Conservation (phyloP, 2,329 filamentous ascomycete genomes). For the Orbilia javanica region DNA sequence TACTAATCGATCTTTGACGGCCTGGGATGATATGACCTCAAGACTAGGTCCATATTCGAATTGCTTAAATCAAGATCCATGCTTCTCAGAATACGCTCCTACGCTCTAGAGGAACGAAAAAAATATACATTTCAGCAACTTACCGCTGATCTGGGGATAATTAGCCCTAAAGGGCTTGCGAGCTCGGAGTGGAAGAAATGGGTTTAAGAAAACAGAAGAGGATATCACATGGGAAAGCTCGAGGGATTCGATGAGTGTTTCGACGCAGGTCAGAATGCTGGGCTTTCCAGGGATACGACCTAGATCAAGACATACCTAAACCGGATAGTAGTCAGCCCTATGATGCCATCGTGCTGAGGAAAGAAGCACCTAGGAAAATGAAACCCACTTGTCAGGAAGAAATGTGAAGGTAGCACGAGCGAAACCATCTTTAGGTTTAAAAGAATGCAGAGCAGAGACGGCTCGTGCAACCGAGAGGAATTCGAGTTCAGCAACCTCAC, state of each 20-base stretch:
- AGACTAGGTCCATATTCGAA: neutral
- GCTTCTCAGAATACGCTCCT: neutral
- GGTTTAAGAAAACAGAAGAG: neutral
- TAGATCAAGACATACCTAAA: conserved; percentile 14
- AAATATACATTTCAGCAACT: neutral
- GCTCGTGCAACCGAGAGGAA: conserved; percentile 14
- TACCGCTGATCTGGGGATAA: neutral
- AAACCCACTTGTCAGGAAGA: conserved; percentile 40
- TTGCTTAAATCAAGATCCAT: neutral
- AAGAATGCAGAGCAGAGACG: neutral
- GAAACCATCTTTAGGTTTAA: conserved; percentile 23
- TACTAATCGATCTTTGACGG: no score
- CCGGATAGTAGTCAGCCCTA: neutral
- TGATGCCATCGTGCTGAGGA: neutral
- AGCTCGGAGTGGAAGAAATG: no score
- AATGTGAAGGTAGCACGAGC: neutral
- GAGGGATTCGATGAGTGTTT: no score
- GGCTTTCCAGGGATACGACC: no score
- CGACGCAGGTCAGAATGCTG: no score
- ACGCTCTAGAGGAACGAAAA: neutral
- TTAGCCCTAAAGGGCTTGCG: neutral
- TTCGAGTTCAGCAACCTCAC: conserved; percentile 37
- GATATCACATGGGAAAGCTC: no score
- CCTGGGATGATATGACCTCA: no score
- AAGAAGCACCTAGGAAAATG: neutral